These are phyloP conservation scores for Dactylonectria estremocensis DNA, from an alignment of 2,329 filamentous ascomycete genomes.

Conservation along the genomic window DNA sequence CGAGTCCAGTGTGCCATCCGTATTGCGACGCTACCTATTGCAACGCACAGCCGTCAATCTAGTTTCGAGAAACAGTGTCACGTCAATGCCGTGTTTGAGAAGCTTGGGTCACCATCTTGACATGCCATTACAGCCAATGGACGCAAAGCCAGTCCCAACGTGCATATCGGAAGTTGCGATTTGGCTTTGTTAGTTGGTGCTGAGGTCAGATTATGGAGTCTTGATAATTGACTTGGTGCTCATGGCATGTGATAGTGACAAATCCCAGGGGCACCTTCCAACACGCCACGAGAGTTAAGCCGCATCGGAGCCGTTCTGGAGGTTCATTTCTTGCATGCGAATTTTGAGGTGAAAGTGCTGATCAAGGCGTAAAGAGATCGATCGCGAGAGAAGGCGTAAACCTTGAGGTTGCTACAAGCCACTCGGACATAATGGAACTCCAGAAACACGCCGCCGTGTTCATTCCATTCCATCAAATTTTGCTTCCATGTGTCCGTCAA, in stretches of 20 bases:
- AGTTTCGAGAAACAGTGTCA: neutral
- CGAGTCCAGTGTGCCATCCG: neutral
- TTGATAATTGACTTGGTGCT: neutral
- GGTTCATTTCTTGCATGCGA: neutral
- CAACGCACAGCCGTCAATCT: neutral
- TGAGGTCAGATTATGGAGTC: slow-evolving; percentile 10
- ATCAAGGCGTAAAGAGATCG: neutral
- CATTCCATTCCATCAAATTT: neutral
- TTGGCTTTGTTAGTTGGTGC: slow-evolving; percentile 19
- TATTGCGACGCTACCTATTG: slow-evolving; percentile 16
- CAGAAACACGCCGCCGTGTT: neutral
- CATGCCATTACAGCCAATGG: slow-evolving; percentile 32
- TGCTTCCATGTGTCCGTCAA: neutral
- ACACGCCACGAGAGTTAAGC: neutral
- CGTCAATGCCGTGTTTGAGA: neutral
- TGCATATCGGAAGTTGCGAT: slow-evolving; percentile 20
- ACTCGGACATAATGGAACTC: neutral
- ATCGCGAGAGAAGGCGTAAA: neutral
- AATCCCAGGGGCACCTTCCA: neutral
- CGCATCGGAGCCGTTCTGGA: slow-evolving; percentile 1
- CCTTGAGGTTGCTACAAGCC: slow-evolving; percentile 1
- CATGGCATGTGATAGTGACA: slow-evolving; percentile 18
- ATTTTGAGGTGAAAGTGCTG: neutral
- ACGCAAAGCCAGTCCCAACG: slow-evolving; percentile 9
- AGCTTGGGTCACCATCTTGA: slow-evolving; percentile 24